These are phyloP conservation scores for Dillenia suffruticosa DNA, from an alignment of 164 flowering plant genomes.

Conservation along the genomic window DNA sequence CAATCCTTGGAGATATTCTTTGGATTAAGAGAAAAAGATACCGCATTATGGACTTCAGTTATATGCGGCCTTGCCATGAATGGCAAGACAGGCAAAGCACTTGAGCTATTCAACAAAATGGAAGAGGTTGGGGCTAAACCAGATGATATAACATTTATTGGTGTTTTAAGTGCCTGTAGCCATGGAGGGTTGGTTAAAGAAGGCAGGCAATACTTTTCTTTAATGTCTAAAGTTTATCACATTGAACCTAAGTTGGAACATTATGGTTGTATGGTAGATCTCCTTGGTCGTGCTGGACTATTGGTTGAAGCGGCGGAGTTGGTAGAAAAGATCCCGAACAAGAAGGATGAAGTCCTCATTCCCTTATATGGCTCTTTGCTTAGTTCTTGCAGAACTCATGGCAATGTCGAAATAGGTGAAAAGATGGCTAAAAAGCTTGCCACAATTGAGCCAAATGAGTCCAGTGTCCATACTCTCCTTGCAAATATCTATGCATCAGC, in stretches of 20 bases:
- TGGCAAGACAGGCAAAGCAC: conserved; percentile 52
- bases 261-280: conserved; percentile 74
- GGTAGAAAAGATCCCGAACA: conserved; percentile 33
- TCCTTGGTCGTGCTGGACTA: conserved; percentile 68
- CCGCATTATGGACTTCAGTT: conserved; percentile 72
- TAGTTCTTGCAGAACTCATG: conserved; percentile 70
- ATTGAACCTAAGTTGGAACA: conserved; percentile 77
- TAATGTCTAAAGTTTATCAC: conserved; percentile 41
- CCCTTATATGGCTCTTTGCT: conserved; percentile 78
- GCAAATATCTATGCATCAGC: conserved; percentile 79
- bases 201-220: conserved; percentile 48
- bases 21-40: conserved; percentile 41
- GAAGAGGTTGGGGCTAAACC: conserved; percentile 36
- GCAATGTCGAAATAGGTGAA: conserved; percentile 68
- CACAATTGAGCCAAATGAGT: conserved; percentile 39
- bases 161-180: conserved; percentile 75
- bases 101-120: conserved; percentile 62
- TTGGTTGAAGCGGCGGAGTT: conserved; percentile 58
- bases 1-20: conserved; percentile 59
- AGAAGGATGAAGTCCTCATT: conserved; percentile 24
- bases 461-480: conserved; percentile 54
- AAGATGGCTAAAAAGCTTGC: conserved; percentile 37
- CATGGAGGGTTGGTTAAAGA: conserved; percentile 78
- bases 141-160: conserved; percentile 73
- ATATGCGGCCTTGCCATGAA: conserved; percentile 75